phyloP scores from a whole-genome alignment of 163 green algal species.

The Prototheca wickerhamii region DNA sequence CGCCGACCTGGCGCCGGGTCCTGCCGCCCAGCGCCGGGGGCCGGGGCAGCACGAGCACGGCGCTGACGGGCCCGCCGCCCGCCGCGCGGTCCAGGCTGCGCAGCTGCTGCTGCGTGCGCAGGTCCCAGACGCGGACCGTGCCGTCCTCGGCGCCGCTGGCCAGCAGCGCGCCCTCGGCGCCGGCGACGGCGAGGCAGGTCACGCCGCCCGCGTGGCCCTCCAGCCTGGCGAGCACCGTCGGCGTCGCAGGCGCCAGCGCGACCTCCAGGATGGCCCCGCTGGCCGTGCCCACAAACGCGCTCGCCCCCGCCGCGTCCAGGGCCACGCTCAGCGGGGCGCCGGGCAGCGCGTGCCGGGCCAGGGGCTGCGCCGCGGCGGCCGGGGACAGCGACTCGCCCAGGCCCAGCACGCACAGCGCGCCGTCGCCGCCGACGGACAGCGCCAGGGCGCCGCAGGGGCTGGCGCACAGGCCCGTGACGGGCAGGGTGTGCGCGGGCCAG shows the following conservation, averaged over 20 bases:
- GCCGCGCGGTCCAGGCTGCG: conserved; percentile 29
- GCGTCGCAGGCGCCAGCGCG: conserved; percentile 11
- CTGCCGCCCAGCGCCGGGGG: conserved; percentile 15
- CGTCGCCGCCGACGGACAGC: conserved; percentile 54
- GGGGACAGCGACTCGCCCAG: conserved; percentile 18
- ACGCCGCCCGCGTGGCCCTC: conserved; percentile 23
- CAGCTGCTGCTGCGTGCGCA: conserved; percentile 50
- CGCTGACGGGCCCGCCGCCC: conserved; percentile 38
- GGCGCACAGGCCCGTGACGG: conserved; percentile 53
- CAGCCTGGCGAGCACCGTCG: conserved; percentile 4
- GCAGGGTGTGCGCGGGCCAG: conserved; percentile 57
- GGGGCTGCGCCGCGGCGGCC: conserved; percentile 29
- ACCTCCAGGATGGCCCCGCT: conserved; percentile 61
- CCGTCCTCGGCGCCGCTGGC: conserved; percentile 52
- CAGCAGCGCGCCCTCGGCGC: conserved; percentile 2
- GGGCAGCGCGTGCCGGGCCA: conserved; percentile 53
- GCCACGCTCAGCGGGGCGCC: conserved; percentile 40
- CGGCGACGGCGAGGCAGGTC: conserved; percentile 17
- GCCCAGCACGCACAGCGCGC: conserved; percentile 56
- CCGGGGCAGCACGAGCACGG: conserved; percentile 41
- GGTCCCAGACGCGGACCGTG: conserved; percentile 60
- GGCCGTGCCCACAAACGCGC: conserved; percentile 48
- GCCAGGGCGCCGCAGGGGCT: conserved; percentile 45
- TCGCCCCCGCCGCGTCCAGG: conserved; percentile 55
- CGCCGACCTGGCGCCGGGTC: conserved; percentile 9